Percentiles rank a stretch among this genome's conserved stretches.
Conservation (phyloP, 148 eudicot species). For the Silene conica region DNA sequence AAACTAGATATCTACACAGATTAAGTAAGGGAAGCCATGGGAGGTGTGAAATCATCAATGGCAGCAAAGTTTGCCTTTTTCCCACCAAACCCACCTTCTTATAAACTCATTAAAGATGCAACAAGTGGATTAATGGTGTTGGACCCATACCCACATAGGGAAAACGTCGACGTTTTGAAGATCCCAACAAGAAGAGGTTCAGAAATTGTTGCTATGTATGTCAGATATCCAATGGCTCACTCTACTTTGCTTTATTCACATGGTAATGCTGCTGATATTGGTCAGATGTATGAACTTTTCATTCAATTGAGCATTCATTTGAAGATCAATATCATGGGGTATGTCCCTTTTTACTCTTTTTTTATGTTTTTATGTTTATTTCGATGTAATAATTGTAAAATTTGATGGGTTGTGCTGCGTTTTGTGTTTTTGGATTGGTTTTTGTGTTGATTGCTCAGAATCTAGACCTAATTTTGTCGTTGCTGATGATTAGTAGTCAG, state of each 20-base stretch:
- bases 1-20: neutral
- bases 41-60: constrained; percentile 75
- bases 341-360: constrained; percentile 7
- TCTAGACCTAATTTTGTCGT: no score
- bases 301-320: constrained; percentile 63
- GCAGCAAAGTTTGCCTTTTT: constrained; percentile 88
- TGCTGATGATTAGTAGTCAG: no score
- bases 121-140: constrained; percentile 18
- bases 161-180: constrained; percentile 34
- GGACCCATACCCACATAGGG: constrained; percentile 22
- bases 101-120: constrained; percentile 37
- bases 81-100: constrained; percentile 80
- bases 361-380: neutral
- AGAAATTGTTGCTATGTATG: constrained; percentile 38
- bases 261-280: constrained; percentile 88
- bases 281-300: constrained; percentile 81
- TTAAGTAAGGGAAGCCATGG: constrained; percentile 32
- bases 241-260: constrained; percentile 67
- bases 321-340: constrained; percentile 75
- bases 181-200: constrained; percentile 36
- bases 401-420: neutral
- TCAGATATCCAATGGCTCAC: constrained; percentile 41
- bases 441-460: no score
- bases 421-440: neutral
- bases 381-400: neutral